Percentiles rank a stretch among this genome's conserved stretches.
Conservation (phyloP, 352 stramenopile genomes). For the Thalassiosira mediterranea region DNA sequence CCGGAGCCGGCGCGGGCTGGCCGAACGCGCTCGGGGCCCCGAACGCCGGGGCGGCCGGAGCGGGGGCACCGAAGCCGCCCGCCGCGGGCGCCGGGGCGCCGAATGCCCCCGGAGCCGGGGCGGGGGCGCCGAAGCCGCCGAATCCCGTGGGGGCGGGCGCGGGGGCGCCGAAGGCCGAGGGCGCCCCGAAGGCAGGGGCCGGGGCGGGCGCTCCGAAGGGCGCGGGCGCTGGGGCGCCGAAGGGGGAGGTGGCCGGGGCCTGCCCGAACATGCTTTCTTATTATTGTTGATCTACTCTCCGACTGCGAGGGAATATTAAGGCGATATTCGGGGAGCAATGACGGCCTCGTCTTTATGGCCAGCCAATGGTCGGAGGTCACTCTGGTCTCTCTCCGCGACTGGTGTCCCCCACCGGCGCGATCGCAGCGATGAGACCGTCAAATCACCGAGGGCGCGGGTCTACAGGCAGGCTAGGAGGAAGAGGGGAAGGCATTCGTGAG, state of each 20-base stretch:
- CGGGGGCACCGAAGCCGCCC: conserved; percentile 36
- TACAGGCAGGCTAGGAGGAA: no score
- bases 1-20: conserved; percentile 23
- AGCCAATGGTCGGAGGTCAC: no score
- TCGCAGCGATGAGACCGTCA: no score
- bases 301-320: no score
- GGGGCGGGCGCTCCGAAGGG: conserved; percentile 54
- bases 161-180: conserved; percentile 52
- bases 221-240: conserved; percentile 50
- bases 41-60: conserved; percentile 41
- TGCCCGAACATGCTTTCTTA: conserved; percentile 52
- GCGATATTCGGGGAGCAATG: no score
- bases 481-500: no score
- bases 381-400: no score
- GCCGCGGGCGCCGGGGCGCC: conserved; percentile 22
- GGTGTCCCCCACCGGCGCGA: no score
- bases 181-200: conserved; percentile 37
- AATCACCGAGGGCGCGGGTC: no score
- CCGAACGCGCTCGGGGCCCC: conserved; percentile 31
- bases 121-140: conserved; percentile 16
- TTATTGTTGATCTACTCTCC: conserved; percentile 4
- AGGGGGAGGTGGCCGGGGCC: conserved; percentile 48
- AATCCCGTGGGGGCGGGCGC: conserved; percentile 40
- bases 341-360: no score
- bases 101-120: conserved; percentile 2